Conservation (phyloP, 1,284 basidiomycete genomes). For the Singerocomus inundabilis region DNA sequence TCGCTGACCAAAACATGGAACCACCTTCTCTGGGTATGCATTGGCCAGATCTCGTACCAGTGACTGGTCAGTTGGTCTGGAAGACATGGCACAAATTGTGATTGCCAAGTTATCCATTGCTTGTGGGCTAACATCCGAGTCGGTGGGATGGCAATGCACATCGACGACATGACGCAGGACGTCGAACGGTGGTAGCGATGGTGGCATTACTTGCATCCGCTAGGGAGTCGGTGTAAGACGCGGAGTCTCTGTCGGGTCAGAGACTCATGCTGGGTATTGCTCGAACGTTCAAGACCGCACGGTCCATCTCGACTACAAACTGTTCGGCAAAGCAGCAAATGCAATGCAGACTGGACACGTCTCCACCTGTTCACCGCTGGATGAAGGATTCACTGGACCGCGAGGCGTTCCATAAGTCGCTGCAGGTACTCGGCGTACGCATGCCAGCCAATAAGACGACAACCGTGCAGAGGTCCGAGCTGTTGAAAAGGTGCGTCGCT, state of each 20-base stretch:
- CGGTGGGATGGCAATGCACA: slow-evolving; percentile 81
- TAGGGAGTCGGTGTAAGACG: neutral
- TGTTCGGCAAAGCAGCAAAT: slow-evolving; percentile 9
- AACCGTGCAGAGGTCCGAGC: slow-evolving; percentile 51
- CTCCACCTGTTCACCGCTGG: slow-evolving; percentile 52
- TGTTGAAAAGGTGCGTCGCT: slow-evolving; percentile 61
- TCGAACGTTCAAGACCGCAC: slow-evolving; percentile 9
- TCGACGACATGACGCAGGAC: slow-evolving; percentile 68
- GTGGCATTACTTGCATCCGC: slow-evolving; percentile 3
- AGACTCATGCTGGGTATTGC: slow-evolving; percentile 20
- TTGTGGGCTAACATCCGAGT: slow-evolving; percentile 47
- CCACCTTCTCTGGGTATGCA: slow-evolving; percentile 59
- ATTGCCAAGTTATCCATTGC: slow-evolving; percentile 54
- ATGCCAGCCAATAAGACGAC: slow-evolving; percentile 60
- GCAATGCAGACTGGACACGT: slow-evolving; percentile 44
- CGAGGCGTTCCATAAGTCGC: slow-evolving; percentile 56
- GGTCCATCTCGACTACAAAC: slow-evolving; percentile 5
- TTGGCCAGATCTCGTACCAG: slow-evolving; percentile 60
- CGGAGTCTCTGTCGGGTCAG: neutral
- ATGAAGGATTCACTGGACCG: slow-evolving; percentile 55
- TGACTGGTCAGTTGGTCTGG: slow-evolving; percentile 57
- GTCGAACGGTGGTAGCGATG: slow-evolving; percentile 27
- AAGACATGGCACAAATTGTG: slow-evolving; percentile 75
- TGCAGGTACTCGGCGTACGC: slow-evolving; percentile 67
- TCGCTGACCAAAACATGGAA: slow-evolving; percentile 71